These are phyloP conservation scores for Huntiella decipiens DNA, from an alignment of 2,329 filamentous ascomycete species.

Conservation along the genomic window DNA sequence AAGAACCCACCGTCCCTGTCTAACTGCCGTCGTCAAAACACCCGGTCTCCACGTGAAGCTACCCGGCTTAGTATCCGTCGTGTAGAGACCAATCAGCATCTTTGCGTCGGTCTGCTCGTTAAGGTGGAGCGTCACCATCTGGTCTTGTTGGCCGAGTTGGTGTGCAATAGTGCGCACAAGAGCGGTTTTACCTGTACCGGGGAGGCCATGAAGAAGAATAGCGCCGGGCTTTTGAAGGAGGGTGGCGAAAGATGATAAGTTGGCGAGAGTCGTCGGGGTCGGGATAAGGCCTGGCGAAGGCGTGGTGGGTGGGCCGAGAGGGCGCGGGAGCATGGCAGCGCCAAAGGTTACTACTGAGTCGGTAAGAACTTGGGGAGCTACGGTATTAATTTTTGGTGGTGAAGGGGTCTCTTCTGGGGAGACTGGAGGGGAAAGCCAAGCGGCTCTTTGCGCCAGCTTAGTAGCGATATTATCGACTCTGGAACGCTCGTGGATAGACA, in stretches of 20 bases:
- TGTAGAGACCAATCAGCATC: slow-evolving; percentile 84
- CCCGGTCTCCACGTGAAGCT: slow-evolving; percentile 86
- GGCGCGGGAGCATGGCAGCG: slow-evolving; percentile 45
- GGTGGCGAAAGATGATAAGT: slow-evolving; percentile 49
- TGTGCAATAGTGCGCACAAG: slow-evolving; percentile 66
- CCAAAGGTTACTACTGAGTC: slow-evolving; percentile 45
- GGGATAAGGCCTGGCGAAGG: slow-evolving; percentile 22
- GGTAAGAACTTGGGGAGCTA: slow-evolving; percentile 30
- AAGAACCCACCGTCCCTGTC: slow-evolving; percentile 86
- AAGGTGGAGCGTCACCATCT: slow-evolving; percentile 83
- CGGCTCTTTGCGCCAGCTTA: slow-evolving; percentile 3
- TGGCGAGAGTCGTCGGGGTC: slow-evolving; percentile 53
- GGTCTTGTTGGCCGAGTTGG: slow-evolving; percentile 56
- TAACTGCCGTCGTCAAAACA: slow-evolving; percentile 81
- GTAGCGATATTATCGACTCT: slow-evolving; percentile 22
- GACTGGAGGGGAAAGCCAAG: neutral
- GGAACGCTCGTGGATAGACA: slow-evolving; percentile 38
- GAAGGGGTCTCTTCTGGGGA: slow-evolving; percentile 9
- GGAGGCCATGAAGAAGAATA: slow-evolving; percentile 60
- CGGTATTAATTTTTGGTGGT: slow-evolving; percentile 10
- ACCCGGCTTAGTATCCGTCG: slow-evolving; percentile 68
- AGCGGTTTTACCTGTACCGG: slow-evolving; percentile 82
- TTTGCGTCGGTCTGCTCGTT: slow-evolving; percentile 98
- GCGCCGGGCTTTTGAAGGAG: slow-evolving; percentile 51
- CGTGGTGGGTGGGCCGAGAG: slow-evolving; percentile 23